Conservation (phyloP, 2,329 filamentous ascomycete genomes). For the Neophaeococcomyces aloes region DNA sequence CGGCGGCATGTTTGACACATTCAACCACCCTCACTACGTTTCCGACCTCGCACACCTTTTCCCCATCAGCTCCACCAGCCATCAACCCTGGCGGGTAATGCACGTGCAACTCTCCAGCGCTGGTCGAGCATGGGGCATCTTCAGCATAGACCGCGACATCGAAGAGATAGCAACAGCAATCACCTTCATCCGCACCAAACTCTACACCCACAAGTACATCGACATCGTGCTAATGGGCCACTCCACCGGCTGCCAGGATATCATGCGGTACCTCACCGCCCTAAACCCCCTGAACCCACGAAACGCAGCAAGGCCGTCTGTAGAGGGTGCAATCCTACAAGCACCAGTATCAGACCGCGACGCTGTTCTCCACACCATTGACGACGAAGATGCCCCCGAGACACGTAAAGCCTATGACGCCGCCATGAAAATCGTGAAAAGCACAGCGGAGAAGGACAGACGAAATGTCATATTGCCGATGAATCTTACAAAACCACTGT, state of each 20-base stretch:
- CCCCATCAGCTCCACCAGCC: slow-evolving; percentile 14
- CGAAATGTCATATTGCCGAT: slow-evolving; percentile 16
- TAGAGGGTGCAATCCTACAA: slow-evolving; percentile 72
- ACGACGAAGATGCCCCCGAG: slow-evolving; percentile 9
- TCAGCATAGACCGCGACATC: slow-evolving; percentile 44
- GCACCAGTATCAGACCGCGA: slow-evolving; percentile 71
- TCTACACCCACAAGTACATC: neutral
- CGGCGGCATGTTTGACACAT: slow-evolving; percentile 49
- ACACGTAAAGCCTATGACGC: slow-evolving; percentile 10
- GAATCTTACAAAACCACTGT: slow-evolving; percentile 18
- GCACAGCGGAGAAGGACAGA: slow-evolving; percentile 12
- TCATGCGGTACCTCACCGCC: slow-evolving; percentile 51
- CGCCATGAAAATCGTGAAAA: slow-evolving; percentile 8
- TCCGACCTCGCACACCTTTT: slow-evolving; percentile 38
- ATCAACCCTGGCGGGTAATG: slow-evolving; percentile 42
- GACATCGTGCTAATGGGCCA: slow-evolving; percentile 53
- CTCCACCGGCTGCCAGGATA: slow-evolving; percentile 59
- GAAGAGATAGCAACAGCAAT: slow-evolving; percentile 44
- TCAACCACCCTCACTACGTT: slow-evolving; percentile 46
- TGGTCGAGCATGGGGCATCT: slow-evolving; percentile 45
- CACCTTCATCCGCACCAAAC: slow-evolving; percentile 35
- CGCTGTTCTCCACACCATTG: slow-evolving; percentile 40
- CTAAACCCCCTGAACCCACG: slow-evolving; percentile 27
- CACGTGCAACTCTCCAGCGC: slow-evolving; percentile 43
- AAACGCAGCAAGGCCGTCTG: slow-evolving; percentile 35